These are phyloP conservation scores for Suillus subalutaceus DNA, from an alignment of 768 basidiomycete species.

Conservation along the genomic window DNA sequence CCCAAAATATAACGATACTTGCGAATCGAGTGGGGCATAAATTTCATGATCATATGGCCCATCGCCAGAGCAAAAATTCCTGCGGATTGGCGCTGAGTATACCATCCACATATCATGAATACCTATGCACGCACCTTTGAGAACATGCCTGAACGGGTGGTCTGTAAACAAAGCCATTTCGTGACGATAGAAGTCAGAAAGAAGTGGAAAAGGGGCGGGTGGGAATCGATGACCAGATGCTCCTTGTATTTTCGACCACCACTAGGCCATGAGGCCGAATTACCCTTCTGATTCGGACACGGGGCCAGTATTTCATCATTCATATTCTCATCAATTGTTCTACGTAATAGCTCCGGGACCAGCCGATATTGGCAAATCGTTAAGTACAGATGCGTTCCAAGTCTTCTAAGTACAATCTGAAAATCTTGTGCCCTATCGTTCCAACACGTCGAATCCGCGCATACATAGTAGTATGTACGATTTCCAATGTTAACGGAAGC, in stretches of 20 bases:
- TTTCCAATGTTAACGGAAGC: slow-evolving; percentile 1
- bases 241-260: slow-evolving; percentile 20
- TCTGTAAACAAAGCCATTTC: slow-evolving; percentile 35
- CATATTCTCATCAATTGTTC: slow-evolving; percentile 13
- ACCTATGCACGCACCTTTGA: slow-evolving; percentile 27
- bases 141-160: slow-evolving; percentile 36
- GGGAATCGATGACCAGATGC: slow-evolving; percentile 23
- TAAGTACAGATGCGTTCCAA: not conserved
- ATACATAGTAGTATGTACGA: not conserved
- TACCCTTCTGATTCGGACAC: slow-evolving; percentile 20
- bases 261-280: slow-evolving; percentile 19
- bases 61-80: slow-evolving; percentile 50
- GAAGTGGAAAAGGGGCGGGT: slow-evolving; percentile 27
- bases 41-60: slow-evolving; percentile 54
- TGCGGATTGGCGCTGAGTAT: slow-evolving; percentile 27
- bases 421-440: not conserved
- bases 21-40: slow-evolving; percentile 42
- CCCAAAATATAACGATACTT: slow-evolving; percentile 23
- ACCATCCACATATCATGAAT: not conserved
- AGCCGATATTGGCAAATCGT: not conserved
- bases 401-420: not conserved
- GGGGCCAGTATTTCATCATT: slow-evolving; percentile 26
- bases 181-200: slow-evolving; percentile 19
- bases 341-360: slow-evolving; percentile 18
- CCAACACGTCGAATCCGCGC: not conserved